Percentiles rank a stretch among this genome's conserved stretches.
Evolutionary conservation across 1,284 basidiomycete species (phyloP).

Genomic region (Porphyrellus sp.): DNA sequence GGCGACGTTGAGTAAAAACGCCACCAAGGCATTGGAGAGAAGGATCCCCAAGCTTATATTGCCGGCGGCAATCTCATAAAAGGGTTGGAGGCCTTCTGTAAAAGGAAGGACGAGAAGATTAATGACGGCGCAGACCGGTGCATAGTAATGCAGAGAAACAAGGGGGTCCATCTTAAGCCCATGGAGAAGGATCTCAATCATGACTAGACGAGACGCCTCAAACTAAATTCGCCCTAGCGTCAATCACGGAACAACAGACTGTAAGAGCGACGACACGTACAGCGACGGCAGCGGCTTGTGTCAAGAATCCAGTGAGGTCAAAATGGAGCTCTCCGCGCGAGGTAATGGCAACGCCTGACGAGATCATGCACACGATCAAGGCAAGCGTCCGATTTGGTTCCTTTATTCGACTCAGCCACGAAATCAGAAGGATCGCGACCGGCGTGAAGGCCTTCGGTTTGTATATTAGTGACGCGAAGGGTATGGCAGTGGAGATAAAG

Average conservation of each 20-base stretch:
- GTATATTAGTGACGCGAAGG: slow-evolving; percentile 7
- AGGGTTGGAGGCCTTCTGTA: slow-evolving; percentile 87
- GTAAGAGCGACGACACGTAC: slow-evolving; percentile 42
- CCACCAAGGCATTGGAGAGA: slow-evolving; percentile 81
- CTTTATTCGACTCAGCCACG: slow-evolving; percentile 86
- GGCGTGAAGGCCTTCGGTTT: slow-evolving; percentile 83
- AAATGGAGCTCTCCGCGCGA: slow-evolving; percentile 87
- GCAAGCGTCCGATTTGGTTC: slow-evolving; percentile 82
- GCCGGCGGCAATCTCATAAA: slow-evolving; percentile 47
- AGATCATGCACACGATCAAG: slow-evolving; percentile 90
- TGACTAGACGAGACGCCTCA: slow-evolving; percentile 88
- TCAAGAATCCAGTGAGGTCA: slow-evolving; percentile 83
- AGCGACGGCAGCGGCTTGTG: slow-evolving; percentile 77
- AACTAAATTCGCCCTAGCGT: slow-evolving; percentile 47
- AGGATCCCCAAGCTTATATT: slow-evolving; percentile 74
- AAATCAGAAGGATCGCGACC: slow-evolving; percentile 93
- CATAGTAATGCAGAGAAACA: slow-evolving; percentile 94
- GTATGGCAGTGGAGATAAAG: background rate
- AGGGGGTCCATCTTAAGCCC: slow-evolving; percentile 97
- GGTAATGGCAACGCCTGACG: slow-evolving; percentile 84
- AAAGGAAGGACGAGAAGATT: slow-evolving; percentile 84
- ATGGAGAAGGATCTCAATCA: slow-evolving; percentile 95
- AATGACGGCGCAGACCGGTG: slow-evolving; percentile 91
- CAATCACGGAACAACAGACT: background rate
- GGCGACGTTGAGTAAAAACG: slow-evolving; percentile 90